phyloP scores from a whole-genome alignment of 768 basidiomycete species.

The Tremella mesenterica region DNA sequence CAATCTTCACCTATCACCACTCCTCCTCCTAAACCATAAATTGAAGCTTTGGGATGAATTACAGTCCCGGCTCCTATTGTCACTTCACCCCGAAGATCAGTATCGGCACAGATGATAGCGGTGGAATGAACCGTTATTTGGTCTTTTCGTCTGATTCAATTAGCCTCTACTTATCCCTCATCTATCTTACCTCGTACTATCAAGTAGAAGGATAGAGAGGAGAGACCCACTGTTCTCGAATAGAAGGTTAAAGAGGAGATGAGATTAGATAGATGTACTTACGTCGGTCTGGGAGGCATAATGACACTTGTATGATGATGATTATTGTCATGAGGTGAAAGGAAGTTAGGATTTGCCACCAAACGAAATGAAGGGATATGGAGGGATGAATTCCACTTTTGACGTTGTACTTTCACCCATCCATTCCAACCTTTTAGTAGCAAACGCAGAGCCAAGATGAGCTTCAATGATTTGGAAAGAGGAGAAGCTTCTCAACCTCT shows the following conservation, averaged over 20 bases:
- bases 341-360: neutral
- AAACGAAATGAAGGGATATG: neutral
- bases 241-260: neutral
- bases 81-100: slow-evolving; percentile 77
- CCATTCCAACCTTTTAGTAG: neutral
- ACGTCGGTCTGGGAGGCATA: neutral
- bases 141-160: slow-evolving; percentile 50
- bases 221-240: neutral
- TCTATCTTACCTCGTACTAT: too few species aligned
- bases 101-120: slow-evolving; percentile 84
- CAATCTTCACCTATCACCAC: slow-evolving; percentile 81
- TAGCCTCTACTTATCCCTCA: neutral
- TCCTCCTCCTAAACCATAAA: slow-evolving; percentile 81
- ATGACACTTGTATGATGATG: neutral
- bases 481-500: slow-evolving; percentile 35
- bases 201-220: neutral
- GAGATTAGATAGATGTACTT: neutral
- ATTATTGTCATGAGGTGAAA: neutral
- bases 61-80: slow-evolving; percentile 83
- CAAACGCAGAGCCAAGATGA: slow-evolving; percentile 16
- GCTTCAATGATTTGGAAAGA: slow-evolving; percentile 42
- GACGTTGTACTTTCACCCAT: neutral
- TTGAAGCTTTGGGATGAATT: slow-evolving; percentile 87
- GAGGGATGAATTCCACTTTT: neutral
- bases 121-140: slow-evolving; percentile 84